phyloP scores from a whole-genome alignment of 2,329 filamentous ascomycete species.

The Paecilomyces sp. region DNA sequence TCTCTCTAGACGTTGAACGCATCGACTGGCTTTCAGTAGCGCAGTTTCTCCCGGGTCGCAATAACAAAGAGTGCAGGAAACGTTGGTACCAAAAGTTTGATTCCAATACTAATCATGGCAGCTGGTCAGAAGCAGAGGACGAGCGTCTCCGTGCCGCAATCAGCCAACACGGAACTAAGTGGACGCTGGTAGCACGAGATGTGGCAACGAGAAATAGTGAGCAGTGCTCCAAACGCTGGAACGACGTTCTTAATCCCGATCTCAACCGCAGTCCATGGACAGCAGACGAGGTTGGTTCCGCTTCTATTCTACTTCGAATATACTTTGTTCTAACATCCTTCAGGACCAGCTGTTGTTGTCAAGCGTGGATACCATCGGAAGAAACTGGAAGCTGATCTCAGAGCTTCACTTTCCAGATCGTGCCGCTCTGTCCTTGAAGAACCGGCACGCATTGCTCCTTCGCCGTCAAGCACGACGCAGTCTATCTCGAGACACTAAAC shows the following conservation, averaged over 20 bases:
- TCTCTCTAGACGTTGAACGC: conserved; percentile 5
- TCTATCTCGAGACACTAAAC: background rate
- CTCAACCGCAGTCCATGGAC: conserved; percentile 9
- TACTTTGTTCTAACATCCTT: background rate
- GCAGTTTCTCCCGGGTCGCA: conserved; percentile 6
- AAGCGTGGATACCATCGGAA: conserved; percentile 4
- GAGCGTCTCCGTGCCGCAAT: conserved; percentile 6
- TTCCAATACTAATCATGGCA: conserved; percentile 6
- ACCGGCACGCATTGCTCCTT: conserved; percentile 2
- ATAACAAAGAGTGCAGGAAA: conserved; percentile 9
- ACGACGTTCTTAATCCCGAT: conserved; percentile 7
- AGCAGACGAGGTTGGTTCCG: conserved; percentile 1
- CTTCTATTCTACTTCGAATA: background rate
- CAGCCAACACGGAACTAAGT: conserved; percentile 7
- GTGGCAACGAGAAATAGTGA: conserved; percentile 8
- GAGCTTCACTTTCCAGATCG: conserved; percentile 7
- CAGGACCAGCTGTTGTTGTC: conserved; percentile 3
- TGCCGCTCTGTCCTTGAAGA: conserved; percentile 7
- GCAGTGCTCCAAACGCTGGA: conserved; percentile 10
- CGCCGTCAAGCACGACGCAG: background rate
- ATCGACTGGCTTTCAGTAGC: conserved; percentile 8
- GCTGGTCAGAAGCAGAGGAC: conserved; percentile 7
- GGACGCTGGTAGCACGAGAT: conserved; percentile 8
- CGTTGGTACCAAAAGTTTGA: conserved; percentile 8
- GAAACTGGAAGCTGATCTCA: conserved; percentile 8